Evolutionary conservation across 805 yeast genomes (phyloP).

Genomic region (Pichia deserticola): DNA sequence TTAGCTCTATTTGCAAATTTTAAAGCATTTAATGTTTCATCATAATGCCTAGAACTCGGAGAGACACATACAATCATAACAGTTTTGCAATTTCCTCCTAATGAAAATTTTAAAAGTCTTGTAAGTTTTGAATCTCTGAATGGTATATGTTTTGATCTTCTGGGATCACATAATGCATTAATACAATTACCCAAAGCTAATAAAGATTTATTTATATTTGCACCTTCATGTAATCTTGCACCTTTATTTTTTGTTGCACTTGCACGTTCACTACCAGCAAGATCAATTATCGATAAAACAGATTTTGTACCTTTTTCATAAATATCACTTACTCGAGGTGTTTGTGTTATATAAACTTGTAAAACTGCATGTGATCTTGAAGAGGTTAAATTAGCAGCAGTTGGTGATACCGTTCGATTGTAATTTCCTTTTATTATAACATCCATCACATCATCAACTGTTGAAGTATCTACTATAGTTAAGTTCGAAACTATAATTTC

Average conservation of each 20-base stretch:
- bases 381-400: conserved; percentile 85
- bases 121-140: conserved; percentile 89
- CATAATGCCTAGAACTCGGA: conserved; percentile 82
- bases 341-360: conserved; percentile 64
- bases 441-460: conserved; percentile 72
- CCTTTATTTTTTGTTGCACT: conserved; percentile 85
- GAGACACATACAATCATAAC: conserved; percentile 94
- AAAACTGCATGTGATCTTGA: conserved; percentile 92
- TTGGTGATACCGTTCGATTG: conserved; percentile 77
- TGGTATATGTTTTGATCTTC: conserved; percentile 69
- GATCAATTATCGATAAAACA: conserved; percentile 78
- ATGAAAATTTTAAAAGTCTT: conserved; percentile 74
- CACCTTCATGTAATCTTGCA: conserved; percentile 77
- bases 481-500: conserved; percentile 67
- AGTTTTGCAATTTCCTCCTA: conserved; percentile 92
- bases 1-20: conserved; percentile 91
- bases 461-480: conserved; percentile 50
- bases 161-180: conserved; percentile 76
- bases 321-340: conserved; percentile 51
- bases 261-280: conserved; percentile 95
- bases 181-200: conserved; percentile 91
- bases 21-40: conserved; percentile 85
- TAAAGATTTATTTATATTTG: conserved; percentile 82
- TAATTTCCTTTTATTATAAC: conserved; percentile 63
- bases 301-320: conserved; percentile 67